Evolutionary conservation across 495 filamentous ascomycete genomes (phyloP), one percentile per base, ranked within the genome.

Genomic region (Aspergillus mulundensis): DNA sequence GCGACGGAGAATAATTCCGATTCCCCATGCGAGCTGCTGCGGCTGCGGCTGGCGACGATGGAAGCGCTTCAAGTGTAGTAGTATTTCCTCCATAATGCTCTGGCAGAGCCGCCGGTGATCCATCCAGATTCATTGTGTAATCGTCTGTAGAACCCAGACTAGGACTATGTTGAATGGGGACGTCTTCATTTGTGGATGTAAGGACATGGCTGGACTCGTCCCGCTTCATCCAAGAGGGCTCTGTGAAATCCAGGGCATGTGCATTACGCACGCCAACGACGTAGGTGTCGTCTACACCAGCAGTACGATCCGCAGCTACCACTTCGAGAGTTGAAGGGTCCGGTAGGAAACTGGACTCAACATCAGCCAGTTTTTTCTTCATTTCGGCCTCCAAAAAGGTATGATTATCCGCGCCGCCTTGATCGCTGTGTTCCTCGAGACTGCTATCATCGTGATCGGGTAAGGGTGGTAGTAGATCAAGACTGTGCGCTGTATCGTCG

Each of bases 281-380:
- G 43, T 72, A 78, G 4, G 76, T 77, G 64, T 77, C 73, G 39
- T 77, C 73, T 11, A 60, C 67, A 25, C 74, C 73, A 11, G 58
- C 44, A 14, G 56, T 59, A 0, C 47, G 61, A 25, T 67, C 64
- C 12, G 57, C 45, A 21, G 62, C 48, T 34, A 68, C 67, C 46
- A 75, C 62, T 34, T 77, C 70, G 24, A 78, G 73, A 1, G 75
- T 76, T 1, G 79, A 82, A 3, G 77, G 66, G 24, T 79, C 77
- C 0, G 78, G 79, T 38, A 91, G 50, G 60, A 95, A 95, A 64
- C 89, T 95, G 7, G 90, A 95, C 66, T 96, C 91, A 56, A 94
- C 82, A 64, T 95, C 91, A 74, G 89, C 86, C 54, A 95, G 66
- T 66, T 88, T 87, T 53, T 76, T 76, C 49, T 79, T 76, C 82